A percentile compares a stretch with the other conserved stretches of the same genome.
phyloP scores from a whole-genome alignment of 441 rosid species.

The Pelargonium fulgidum region DNA sequence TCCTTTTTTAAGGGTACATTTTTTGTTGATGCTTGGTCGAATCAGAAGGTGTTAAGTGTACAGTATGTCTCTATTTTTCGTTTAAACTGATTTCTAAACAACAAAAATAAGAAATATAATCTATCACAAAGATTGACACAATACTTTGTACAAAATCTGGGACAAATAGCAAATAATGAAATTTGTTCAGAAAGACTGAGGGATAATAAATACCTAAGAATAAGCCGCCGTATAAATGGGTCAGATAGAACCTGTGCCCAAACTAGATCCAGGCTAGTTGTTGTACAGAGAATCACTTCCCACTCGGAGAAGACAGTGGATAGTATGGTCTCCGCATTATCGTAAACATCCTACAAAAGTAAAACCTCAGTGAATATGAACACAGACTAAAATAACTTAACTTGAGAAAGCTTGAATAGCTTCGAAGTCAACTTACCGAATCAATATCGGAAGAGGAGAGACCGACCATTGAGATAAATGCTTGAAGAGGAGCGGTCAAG shows the following conservation, averaged over 20 bases:
- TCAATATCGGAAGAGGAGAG: conserved; percentile 39
- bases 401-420: neutral
- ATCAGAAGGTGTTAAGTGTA: too few relatives aligned
- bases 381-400: neutral
- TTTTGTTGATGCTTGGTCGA: too few relatives aligned
- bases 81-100: too few relatives aligned
- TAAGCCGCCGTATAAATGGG: conserved; percentile 79
- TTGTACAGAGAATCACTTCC: conserved; percentile 77
- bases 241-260: conserved; percentile 90
- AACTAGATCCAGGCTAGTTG: conserved; percentile 64
- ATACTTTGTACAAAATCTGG: too few relatives aligned
- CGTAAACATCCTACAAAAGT: conserved; percentile 43
- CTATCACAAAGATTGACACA: too few relatives aligned
- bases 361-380: conserved; percentile 14
- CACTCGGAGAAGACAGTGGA: conserved; percentile 65
- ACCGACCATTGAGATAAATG: conserved; percentile 75
- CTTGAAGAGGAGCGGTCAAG: conserved; percentile 78
- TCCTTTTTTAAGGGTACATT: too few relatives aligned
- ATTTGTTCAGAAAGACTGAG: neutral
- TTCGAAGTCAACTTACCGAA: conserved; percentile 39
- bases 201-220: conserved; percentile 53
- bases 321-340: conserved; percentile 63
- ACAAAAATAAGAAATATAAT: too few relatives aligned
- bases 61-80: too few relatives aligned
- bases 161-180: too few relatives aligned